Evolutionary conservation across 148 eudicot genomes (phyloP).

Genomic region (Drosera capensis): DNA sequence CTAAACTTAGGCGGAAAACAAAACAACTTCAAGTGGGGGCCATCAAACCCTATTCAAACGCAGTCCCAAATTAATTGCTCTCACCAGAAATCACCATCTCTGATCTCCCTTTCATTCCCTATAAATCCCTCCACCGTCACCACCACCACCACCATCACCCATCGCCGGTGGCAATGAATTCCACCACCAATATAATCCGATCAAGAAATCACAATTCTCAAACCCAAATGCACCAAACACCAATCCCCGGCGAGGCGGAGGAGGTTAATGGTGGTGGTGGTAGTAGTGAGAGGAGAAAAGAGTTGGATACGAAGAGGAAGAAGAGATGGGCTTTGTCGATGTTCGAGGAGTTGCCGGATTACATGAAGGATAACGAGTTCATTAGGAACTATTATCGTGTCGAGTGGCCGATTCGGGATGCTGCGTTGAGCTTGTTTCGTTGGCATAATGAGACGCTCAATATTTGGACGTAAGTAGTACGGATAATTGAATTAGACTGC

Average conservation of each 20-base stretch:
- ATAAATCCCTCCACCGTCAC: neutral
- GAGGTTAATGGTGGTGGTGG: too few relatives aligned
- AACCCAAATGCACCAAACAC: too few relatives aligned
- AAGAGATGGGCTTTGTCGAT: slow-evolving; percentile 17
- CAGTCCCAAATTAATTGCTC: neutral
- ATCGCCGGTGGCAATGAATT: too few relatives aligned
- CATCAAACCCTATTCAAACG: neutral
- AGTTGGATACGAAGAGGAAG: neutral
- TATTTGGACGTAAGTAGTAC: slow-evolving; percentile 96
- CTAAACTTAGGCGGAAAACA: too few relatives aligned
- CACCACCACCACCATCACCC: neutral
- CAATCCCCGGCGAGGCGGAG: too few relatives aligned
- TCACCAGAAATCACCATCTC: neutral
- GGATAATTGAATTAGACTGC: too few relatives aligned
- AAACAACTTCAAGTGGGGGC: too few relatives aligned
- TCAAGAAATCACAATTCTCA: too few relatives aligned
- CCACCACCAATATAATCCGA: too few relatives aligned
- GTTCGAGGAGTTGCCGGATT: slow-evolving; percentile 65
- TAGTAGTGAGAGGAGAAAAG: neutral
- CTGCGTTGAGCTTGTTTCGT: slow-evolving; percentile 59
- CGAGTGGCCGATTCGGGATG: slow-evolving; percentile 71
- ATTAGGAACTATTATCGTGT: slow-evolving; percentile 63
- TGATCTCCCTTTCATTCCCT: neutral
- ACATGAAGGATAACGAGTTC: slow-evolving; percentile 93
- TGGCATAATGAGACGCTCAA: slow-evolving; percentile 99